Evolutionary conservation across 768 basidiomycete genomes (phyloP).

Genomic region (Neoboletus brunneissimus): DNA sequence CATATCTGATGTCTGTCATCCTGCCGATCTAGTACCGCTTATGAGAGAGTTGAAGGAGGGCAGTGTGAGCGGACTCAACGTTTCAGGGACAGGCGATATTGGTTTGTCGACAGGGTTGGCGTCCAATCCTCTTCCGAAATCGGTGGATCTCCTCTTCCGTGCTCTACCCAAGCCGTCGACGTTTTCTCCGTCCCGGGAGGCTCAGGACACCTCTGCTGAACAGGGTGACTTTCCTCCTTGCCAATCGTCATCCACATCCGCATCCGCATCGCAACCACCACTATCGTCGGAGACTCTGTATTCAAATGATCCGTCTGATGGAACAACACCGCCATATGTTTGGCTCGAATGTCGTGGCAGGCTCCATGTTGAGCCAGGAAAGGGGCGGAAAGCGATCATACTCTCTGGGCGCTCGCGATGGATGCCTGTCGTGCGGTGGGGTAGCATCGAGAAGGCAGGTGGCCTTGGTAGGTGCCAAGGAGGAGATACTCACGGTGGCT

Average conservation of each 20-base stretch:
- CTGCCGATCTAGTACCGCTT: slow-evolving; percentile 85
- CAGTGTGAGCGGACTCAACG: slow-evolving; percentile 17
- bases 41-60: slow-evolving; percentile 87
- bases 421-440: slow-evolving; percentile 66
- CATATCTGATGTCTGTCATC: slow-evolving; percentile 82
- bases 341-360: slow-evolving; percentile 93
- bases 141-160: slow-evolving; percentile 84
- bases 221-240: neutral
- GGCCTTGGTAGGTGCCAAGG: slow-evolving; percentile 20
- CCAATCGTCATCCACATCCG: neutral
- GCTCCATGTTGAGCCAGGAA: slow-evolving; percentile 88
- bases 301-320: slow-evolving; percentile 1
- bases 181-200: neutral
- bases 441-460: slow-evolving; percentile 48
- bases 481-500: neutral
- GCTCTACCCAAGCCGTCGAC: slow-evolving; percentile 56
- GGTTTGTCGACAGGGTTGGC: slow-evolving; percentile 9
- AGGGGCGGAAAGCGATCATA: slow-evolving; percentile 92
- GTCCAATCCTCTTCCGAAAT: slow-evolving; percentile 38
- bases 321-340: slow-evolving; percentile 47
- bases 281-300: neutral
- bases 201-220: neutral
- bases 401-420: slow-evolving; percentile 75
- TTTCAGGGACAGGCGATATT: slow-evolving; percentile 18
- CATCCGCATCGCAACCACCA: neutral